A percentile compares a stretch with the other conserved stretches of the same genome.
Evolutionary conservation across 2,329 filamentous ascomycete genomes (phyloP).

Genomic region (Celoporthe dispersa): DNA sequence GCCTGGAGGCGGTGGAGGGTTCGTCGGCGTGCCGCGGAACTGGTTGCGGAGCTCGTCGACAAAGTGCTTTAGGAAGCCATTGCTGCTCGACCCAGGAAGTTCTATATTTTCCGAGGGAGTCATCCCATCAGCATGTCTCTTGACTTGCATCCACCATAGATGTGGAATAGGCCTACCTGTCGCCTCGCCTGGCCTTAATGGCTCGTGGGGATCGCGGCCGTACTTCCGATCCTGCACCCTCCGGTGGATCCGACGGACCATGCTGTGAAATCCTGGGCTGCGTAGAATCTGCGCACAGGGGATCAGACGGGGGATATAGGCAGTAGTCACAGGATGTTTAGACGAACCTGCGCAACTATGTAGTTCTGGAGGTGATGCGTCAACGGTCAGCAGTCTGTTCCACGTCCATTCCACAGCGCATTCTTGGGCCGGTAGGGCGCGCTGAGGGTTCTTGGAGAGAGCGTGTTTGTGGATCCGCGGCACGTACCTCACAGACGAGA

Average conservation of each 20-base stretch:
- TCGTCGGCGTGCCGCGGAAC: conserved; percentile 48
- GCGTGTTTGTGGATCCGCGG: not conserved
- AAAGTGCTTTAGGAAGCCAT: conserved; percentile 52
- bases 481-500: conserved; percentile 14
- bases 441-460: not conserved
- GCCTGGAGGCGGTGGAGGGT: conserved; percentile 36
- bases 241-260: conserved; percentile 57
- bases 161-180: conserved; percentile 43
- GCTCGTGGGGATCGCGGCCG: conserved; percentile 55
- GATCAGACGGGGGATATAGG: not conserved
- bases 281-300: conserved; percentile 48
- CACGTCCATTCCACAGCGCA: not conserved
- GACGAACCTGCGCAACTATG: conserved; percentile 32
- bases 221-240: conserved; percentile 53
- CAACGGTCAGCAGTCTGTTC: not conserved
- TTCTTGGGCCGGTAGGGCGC: not conserved
- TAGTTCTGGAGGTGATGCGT: conserved; percentile 27
- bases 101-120: not conserved
- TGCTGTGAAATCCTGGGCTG: conserved; percentile 56
- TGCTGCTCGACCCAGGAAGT: conserved; percentile 36
- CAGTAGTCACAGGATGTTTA: not conserved
- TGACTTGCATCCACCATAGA: not conserved
- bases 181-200: conserved; percentile 56
- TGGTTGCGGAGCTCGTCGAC: conserved; percentile 57
- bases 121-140: not conserved